These are phyloP conservation scores for Fraxinus americana DNA, from an alignment of 257 asterid species.

Conservation along the genomic window DNA sequence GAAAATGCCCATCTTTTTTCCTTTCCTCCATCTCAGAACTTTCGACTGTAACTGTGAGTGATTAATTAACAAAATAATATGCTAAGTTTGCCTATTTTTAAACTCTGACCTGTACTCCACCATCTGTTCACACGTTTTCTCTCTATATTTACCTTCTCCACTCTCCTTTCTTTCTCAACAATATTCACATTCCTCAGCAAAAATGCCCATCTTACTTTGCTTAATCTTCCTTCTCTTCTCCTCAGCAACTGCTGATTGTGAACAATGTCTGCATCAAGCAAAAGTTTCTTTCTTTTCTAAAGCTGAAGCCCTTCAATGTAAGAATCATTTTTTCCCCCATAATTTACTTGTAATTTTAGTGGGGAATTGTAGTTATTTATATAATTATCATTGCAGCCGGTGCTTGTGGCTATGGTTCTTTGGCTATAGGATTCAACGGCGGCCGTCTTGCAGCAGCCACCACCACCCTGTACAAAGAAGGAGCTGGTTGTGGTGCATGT, in stretches of 20 bases:
- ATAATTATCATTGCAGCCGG: conserved; percentile 48
- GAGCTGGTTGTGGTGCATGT: conserved; percentile 92
- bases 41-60: background rate
- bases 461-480: conserved; percentile 57
- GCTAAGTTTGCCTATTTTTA: background rate
- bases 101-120: conserved; percentile 1
- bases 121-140: background rate
- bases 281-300: conserved; percentile 58
- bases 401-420: conserved; percentile 77
- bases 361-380: conserved; percentile 23
- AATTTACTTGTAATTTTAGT: background rate
- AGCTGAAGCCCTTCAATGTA: conserved; percentile 58
- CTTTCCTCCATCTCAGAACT: background rate
- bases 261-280: conserved; percentile 60
- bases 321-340: conserved; percentile 9
- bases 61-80: background rate
- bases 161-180: background rate
- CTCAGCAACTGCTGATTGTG: conserved; percentile 54
- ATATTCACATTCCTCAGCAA: background rate
- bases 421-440: conserved; percentile 54
- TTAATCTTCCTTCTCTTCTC: conserved; percentile 41
- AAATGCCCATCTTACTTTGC: conserved; percentile 17
- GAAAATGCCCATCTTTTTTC: background rate
- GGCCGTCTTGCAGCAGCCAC: conserved; percentile 74
- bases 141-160: background rate